Base-by-base conservation (phyloP, 306 rosid genomes). In the Begonia loranthoides region DNA sequence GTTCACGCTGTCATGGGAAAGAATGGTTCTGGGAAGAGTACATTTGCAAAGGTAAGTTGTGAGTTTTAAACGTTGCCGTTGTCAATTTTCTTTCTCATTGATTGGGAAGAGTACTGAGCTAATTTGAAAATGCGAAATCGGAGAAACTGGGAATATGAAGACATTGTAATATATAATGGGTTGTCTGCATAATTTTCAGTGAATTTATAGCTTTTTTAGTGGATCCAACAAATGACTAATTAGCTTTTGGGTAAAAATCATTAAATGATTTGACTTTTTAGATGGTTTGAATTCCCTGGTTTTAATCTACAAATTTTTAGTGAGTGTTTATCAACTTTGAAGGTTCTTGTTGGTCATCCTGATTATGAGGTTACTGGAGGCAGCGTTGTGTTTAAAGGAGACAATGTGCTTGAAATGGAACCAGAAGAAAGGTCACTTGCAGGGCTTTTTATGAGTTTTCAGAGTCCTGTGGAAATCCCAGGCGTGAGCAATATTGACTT, bases 21-120 rank as follows among this genome's bases (percentile, higher is more conserved):
- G 60, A 90, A 90, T 38, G 97, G 97, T 69, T 90, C 95, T 3
- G 95, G 97, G 38, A 90, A 90, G 66, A 85, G 95, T 76, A 90
- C 95, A 15, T 78, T 90, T 49, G 87, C 97, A 12, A 89, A 89
- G 93, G 97, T 81, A 33, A 15, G 52, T 41, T 13, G 16, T 14
- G 10, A 17, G 12, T 21, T 22, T 44, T 58, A 28, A 8, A 4
- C 36, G 36, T 28, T 28, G 36, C 36, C 0, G 36, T 28, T 28
- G 36, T 28, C 36, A 28, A 28, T 28, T 28, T 28, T 8, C 36
- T 28, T 28, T 28, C 9, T 28, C 9, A 28, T 28, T 28, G 9
- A 28, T 7, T 28, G 36, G 36, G 36, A 28, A 28, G 36, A 28
- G 36, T 28, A 8, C 36, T 28, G 5, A 8, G 36, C 36, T 28